Percentiles rank a stretch among this genome's conserved stretches.
phyloP scores from a whole-genome alignment of 352 stramenopile species.

The Globisporangium recalcitrans region DNA sequence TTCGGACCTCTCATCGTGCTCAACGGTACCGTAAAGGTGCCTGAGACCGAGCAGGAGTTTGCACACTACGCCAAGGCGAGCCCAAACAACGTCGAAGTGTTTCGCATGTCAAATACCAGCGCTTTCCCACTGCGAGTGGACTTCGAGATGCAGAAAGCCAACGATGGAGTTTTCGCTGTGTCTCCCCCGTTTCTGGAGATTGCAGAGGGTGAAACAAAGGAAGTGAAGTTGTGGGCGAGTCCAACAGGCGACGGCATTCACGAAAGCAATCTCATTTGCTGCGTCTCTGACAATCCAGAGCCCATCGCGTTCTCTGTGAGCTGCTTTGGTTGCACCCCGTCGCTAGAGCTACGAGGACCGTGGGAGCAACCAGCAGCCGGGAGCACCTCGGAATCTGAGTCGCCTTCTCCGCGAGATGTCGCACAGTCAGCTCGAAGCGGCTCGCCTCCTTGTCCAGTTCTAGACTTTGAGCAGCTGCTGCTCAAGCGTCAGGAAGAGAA shows the following conservation, averaged over 20 bases:
- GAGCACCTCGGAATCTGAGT: slow-evolving; percentile 45
- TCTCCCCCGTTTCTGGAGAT: slow-evolving; percentile 75
- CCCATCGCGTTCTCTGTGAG: slow-evolving; percentile 82
- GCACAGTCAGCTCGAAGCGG: background rate
- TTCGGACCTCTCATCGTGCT: slow-evolving; percentile 90
- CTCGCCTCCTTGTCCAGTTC: slow-evolving; percentile 18
- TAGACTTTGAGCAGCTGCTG: slow-evolving; percentile 93
- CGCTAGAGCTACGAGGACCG: slow-evolving; percentile 69
- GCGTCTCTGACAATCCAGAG: slow-evolving; percentile 88
- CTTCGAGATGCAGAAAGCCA: slow-evolving; percentile 34
- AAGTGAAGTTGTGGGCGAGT: slow-evolving; percentile 91
- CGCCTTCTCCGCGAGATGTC: background rate
- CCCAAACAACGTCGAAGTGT: slow-evolving; percentile 83
- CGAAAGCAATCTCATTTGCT: slow-evolving; percentile 84
- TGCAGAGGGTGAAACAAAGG: slow-evolving; percentile 84
- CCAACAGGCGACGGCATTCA: slow-evolving; percentile 54
- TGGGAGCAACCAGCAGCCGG: slow-evolving; percentile 71
- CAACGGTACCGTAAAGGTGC: slow-evolving; percentile 13
- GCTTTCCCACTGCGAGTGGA: slow-evolving; percentile 70
- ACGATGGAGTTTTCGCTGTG: slow-evolving; percentile 54
- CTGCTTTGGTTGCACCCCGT: slow-evolving; percentile 82
- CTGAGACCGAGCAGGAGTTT: slow-evolving; percentile 47
- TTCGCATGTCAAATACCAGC: slow-evolving; percentile 90
- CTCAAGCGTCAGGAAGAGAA: slow-evolving; percentile 85
- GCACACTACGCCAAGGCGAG: slow-evolving; percentile 37